A percentile compares a stretch with the other conserved stretches of the same genome.
Conservation (phyloP, 2,329 filamentous ascomycete genomes). For the Cryoendolithus antarcticus region DNA sequence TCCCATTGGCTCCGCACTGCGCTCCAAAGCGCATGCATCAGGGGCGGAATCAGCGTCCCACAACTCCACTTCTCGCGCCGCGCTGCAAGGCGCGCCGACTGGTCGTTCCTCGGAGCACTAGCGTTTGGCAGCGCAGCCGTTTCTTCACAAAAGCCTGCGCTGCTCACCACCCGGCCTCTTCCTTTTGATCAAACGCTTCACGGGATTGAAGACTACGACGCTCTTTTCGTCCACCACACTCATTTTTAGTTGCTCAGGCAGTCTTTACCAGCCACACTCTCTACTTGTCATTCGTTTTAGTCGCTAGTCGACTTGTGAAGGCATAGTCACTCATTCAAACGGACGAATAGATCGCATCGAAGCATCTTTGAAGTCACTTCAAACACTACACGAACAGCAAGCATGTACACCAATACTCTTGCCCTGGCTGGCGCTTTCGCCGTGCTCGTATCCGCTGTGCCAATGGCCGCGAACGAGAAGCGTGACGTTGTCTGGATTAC, state of each 20-base stretch:
- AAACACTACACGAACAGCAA: slow-evolving; percentile 2
- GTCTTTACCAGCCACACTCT: neutral
- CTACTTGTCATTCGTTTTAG: slow-evolving; percentile 1
- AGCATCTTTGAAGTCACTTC: neutral
- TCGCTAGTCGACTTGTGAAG: slow-evolving; percentile 5
- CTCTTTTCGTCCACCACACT: slow-evolving; percentile 7
- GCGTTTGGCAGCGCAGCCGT: too few species aligned
- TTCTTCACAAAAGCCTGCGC: too few species aligned
- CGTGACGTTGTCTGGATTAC: slow-evolving; percentile 39
- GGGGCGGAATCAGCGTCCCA: too few species aligned
- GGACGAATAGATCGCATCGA: slow-evolving; percentile 4
- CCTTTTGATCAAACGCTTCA: slow-evolving; percentile 4
- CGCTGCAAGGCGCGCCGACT: too few species aligned
- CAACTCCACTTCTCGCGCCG: too few species aligned
- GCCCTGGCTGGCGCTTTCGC: slow-evolving; percentile 19
- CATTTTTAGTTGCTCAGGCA: neutral
- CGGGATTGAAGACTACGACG: slow-evolving; percentile 5
- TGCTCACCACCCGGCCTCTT: neutral
- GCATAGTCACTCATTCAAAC: neutral
- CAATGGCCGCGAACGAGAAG: slow-evolving; percentile 20
- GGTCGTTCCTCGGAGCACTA: too few species aligned
- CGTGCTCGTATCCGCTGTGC: slow-evolving; percentile 19
- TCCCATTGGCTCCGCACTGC: neutral
- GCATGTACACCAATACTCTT: slow-evolving; percentile 20
- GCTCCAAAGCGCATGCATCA: neutral